phyloP scores from a whole-genome alignment of 768 basidiomycete species.

The Polyporus arcularius region DNA sequence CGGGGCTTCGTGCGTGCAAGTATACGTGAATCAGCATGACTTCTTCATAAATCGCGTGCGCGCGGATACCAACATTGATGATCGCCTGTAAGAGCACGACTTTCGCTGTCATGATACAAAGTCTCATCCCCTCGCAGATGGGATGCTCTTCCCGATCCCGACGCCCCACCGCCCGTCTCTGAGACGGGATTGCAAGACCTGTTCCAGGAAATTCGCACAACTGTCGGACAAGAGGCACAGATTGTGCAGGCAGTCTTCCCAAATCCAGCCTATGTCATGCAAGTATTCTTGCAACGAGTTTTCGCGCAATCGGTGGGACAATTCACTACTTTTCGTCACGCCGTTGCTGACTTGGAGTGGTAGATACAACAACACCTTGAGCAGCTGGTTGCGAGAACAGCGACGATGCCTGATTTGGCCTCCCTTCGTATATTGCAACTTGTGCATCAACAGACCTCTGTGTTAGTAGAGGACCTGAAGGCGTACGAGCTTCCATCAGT shows the following conservation, averaged over 20 bases:
- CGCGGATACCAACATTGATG: slow-evolving; percentile 55
- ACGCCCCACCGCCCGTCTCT: slow-evolving; percentile 69
- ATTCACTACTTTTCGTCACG: slow-evolving; percentile 12
- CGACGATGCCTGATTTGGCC: slow-evolving; percentile 80
- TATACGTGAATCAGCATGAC: slow-evolving; percentile 99
- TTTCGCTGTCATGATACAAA: neutral
- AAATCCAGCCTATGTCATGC: slow-evolving; percentile 94
- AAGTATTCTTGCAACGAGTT: slow-evolving; percentile 94
- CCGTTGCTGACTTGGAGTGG: neutral
- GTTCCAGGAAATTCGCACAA: slow-evolving; percentile 84
- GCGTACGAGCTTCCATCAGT: slow-evolving; percentile 80
- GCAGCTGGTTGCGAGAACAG: slow-evolving; percentile 74
- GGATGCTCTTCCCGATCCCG: slow-evolving; percentile 78
- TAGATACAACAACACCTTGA: slow-evolving; percentile 98
- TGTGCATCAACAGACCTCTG: slow-evolving; percentile 75
- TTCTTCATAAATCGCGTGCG: slow-evolving; percentile 97
- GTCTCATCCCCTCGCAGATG: slow-evolving; percentile 54
- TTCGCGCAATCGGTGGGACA: slow-evolving; percentile 91
- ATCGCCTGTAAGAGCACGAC: slow-evolving; percentile 50
- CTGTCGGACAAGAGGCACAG: slow-evolving; percentile 93
- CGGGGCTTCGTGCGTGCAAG: slow-evolving; percentile 93
- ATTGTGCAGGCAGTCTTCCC: slow-evolving; percentile 99
- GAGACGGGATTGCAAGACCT: slow-evolving; percentile 81
- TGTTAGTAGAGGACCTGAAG: slow-evolving; percentile 89
- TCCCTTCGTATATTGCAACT: slow-evolving; percentile 91